These are phyloP conservation scores for Coniella lustricola DNA, from an alignment of 2,329 filamentous ascomycete species.

Conservation along the genomic window DNA sequence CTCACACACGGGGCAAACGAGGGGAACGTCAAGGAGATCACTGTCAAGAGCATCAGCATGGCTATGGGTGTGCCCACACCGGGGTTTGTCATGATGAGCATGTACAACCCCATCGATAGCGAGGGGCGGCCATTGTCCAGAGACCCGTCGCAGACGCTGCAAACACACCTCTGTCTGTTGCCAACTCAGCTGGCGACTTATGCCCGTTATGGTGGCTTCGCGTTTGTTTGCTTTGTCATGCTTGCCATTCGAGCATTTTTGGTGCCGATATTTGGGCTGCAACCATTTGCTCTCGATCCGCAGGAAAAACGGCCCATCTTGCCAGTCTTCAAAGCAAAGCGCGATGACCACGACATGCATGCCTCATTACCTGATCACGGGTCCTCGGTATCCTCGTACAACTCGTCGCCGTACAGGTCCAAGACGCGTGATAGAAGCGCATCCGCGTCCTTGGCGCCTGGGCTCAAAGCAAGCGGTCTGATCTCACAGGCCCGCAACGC, in stretches of 20 bases:
- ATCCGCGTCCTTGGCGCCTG: conserved; percentile 17
- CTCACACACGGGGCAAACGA: conserved; percentile 67
- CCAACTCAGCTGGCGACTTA: conserved; percentile 84
- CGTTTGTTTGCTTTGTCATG: conserved; percentile 44
- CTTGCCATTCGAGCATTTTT: conserved; percentile 50
- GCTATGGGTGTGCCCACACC: conserved; percentile 89
- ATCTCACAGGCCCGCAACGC: conserved; percentile 19
- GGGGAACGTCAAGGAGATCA: conserved; percentile 69
- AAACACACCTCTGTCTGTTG: conserved; percentile 84
- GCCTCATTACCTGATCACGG: conserved; percentile 22
- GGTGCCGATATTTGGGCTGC: conserved; percentile 46
- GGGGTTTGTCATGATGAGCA: conserved; percentile 78
- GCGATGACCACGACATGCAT: conserved; percentile 37
- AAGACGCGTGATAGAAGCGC: conserved; percentile 21
- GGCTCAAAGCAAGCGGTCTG: conserved; percentile 17
- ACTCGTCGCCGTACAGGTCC: conserved; percentile 20
- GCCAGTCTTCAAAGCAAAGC: conserved; percentile 48
- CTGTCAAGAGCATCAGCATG: conserved; percentile 92
- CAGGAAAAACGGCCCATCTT: conserved; percentile 22
- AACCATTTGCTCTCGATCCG: conserved; percentile 45
- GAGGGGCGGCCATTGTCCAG: conserved; percentile 41
- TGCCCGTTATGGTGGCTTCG: conserved; percentile 65
- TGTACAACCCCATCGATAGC: conserved; percentile 83
- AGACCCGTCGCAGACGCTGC: conserved; percentile 53
- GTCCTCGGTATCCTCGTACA: conserved; percentile 28